Percentiles rank a stretch among this genome's conserved stretches.
Conservation (phyloP, 108 stramenopile species). For the Bacterosira constricta region DNA sequence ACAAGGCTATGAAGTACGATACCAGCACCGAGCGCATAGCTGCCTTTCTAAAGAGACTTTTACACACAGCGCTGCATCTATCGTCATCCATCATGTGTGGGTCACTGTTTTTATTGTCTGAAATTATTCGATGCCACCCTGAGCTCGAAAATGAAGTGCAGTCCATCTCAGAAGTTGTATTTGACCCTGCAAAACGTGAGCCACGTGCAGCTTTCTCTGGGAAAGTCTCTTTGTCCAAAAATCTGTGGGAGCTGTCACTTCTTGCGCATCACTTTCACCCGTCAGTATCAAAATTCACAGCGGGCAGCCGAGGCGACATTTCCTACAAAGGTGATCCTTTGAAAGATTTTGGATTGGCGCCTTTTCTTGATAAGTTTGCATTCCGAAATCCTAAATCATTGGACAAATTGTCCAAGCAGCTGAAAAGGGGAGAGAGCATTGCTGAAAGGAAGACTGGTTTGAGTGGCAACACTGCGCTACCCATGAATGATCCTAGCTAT, state of each 20-base stretch:
- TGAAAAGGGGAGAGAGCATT: constrained; percentile 50
- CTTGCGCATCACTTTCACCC: constrained; percentile 94
- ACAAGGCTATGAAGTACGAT: constrained; percentile 94
- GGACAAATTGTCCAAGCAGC: constrained; percentile 44
- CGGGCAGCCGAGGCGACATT: constrained; percentile 56
- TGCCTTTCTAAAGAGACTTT: constrained; percentile 90
- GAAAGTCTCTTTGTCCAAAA: constrained; percentile 21
- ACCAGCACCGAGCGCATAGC: constrained; percentile 58
- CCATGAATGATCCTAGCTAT: constrained; percentile 85
- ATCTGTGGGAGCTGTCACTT: constrained; percentile 86
- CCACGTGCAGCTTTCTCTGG: constrained; percentile 62
- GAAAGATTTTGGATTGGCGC: constrained; percentile 87
- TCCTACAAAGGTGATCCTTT: constrained; percentile 94
- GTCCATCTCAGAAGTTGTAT: constrained; percentile 12
- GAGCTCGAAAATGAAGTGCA: constrained; percentile 40
- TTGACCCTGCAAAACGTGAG: constrained; percentile 77
- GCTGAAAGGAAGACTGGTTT: constrained; percentile 64
- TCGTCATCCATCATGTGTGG: constrained; percentile 83
- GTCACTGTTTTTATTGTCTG: constrained; percentile 88
- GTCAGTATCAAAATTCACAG: constrained; percentile 89
- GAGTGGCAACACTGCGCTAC: constrained; percentile 45
- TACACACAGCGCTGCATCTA: constrained; percentile 75
- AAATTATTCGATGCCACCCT: constrained; percentile 76
- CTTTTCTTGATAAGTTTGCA: constrained; percentile 98
- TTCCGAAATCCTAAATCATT: constrained; percentile 95